Conservation (phyloP, 139 green algal species). For the Chlorella sp. region DNA sequence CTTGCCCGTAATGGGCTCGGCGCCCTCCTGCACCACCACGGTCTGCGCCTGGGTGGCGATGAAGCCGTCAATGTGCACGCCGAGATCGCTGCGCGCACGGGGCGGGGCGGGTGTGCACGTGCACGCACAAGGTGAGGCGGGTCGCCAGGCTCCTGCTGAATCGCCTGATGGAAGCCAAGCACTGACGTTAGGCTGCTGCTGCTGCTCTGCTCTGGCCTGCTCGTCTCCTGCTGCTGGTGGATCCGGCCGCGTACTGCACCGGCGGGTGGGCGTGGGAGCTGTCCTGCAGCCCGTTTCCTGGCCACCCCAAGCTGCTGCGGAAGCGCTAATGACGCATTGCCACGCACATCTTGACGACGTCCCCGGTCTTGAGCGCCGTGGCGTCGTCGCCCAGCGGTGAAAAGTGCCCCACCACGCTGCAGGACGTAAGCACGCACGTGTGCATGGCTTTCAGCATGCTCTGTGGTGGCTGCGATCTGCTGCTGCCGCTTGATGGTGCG, state of each 20-base stretch:
- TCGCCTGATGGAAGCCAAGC: not conserved
- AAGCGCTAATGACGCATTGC: too few species aligned
- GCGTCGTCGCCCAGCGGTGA: conserved; percentile 71
- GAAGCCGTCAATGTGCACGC: conserved; percentile 95
- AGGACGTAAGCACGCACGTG: not conserved
- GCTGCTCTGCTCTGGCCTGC: not conserved
- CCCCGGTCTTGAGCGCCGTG: conserved; percentile 67
- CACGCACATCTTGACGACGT: conserved; percentile 91
- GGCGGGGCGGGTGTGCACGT: not conserved
- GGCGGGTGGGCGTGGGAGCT: too few species aligned
- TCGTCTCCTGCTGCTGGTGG: not conserved
- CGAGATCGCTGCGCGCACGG: conserved; percentile 81
- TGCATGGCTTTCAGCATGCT: not conserved
- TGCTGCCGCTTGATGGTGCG: not conserved
- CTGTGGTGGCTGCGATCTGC: not conserved
- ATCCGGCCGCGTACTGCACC: too few species aligned
- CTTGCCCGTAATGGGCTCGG: conserved; percentile 56
- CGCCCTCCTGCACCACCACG: conserved; percentile 47
- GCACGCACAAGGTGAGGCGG: not conserved
- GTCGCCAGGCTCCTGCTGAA: not conserved
- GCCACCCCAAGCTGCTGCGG: too few species aligned
- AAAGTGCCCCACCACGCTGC: conserved; percentile 88
- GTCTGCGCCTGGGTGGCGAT: conserved; percentile 84
- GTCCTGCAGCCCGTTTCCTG: too few species aligned
- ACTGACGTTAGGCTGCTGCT: too few species aligned